Evolutionary conservation across 169 alveolate species (phyloP).

Genomic region (Eimeria sp.): DNA sequence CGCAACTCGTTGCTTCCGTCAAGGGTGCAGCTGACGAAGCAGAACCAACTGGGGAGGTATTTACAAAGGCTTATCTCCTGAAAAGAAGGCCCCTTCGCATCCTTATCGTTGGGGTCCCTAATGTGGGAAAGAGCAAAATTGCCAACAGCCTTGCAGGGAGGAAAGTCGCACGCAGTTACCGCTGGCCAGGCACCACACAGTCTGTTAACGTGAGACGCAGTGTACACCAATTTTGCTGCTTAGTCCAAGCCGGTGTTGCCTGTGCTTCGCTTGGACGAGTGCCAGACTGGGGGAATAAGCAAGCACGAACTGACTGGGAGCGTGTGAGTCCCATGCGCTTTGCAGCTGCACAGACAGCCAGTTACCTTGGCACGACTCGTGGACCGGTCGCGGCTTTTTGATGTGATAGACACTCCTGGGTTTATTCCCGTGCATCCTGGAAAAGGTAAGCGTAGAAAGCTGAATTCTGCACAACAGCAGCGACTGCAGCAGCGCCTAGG

Average conservation of each 20-base stretch:
- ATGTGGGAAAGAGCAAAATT: slow-evolving; percentile 92
- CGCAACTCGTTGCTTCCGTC: not conserved
- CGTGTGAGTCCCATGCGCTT: not conserved
- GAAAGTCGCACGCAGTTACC: slow-evolving; percentile 88
- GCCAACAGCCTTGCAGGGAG: slow-evolving; percentile 89
- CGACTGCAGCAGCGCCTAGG: slow-evolving; percentile 56
- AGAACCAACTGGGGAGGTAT: not conserved
- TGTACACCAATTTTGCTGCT: not conserved
- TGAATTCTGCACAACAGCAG: not conserved
- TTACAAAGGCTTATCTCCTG: slow-evolving; percentile 46
- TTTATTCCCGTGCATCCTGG: slow-evolving; percentile 76
- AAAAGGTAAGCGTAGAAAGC: not conserved
- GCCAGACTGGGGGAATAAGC: not conserved
- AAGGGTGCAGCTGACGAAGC: not conserved
- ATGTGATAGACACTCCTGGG: slow-evolving; percentile 80
- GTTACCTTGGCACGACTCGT: slow-evolving; percentile 16
- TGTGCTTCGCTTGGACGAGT: not conserved
- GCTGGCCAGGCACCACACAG: slow-evolving; percentile 90
- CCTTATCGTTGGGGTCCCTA: slow-evolving; percentile 91
- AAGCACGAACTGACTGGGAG: not conserved
- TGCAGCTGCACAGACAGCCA: slow-evolving; percentile 71
- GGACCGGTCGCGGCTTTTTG: slow-evolving; percentile 73
- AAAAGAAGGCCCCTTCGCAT: slow-evolving; percentile 88
- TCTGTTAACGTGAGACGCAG: slow-evolving; percentile 49
- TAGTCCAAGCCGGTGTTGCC: not conserved